A percentile compares a stretch with the other conserved stretches of the same genome.
These are phyloP conservation scores for Alternaria sp. DNA, from an alignment of 2,329 filamentous ascomycete genomes.

Conservation along the genomic window DNA sequence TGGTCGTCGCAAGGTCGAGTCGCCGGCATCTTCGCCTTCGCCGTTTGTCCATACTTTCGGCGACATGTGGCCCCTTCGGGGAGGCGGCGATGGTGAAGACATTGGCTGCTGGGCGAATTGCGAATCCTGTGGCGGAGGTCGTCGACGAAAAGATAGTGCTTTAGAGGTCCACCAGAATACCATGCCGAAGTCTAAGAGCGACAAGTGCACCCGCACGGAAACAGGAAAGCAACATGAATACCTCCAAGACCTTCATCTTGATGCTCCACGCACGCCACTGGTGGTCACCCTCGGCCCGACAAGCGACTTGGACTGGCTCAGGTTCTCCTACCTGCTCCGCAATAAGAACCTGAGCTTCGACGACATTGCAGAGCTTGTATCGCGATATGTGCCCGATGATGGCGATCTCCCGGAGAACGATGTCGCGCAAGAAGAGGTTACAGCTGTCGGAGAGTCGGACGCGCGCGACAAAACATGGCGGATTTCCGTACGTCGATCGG, in stretches of 20 bases:
- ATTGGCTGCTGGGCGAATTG: not conserved
- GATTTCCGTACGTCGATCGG: not conserved
- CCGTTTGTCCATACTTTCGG: not conserved
- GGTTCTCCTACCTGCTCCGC: not conserved
- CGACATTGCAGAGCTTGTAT: slow-evolving; percentile 2
- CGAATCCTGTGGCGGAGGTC: not conserved
- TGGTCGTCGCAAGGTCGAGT: not conserved
- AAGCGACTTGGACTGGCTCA: slow-evolving; percentile 1
- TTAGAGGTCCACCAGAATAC: not conserved
- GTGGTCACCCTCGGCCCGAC: not conserved
- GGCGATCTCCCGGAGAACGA: not conserved
- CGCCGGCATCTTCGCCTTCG: not conserved
- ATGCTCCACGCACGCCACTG: not conserved
- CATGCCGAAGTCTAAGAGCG: not conserved
- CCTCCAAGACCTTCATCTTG: not conserved
- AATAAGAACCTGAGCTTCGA: slow-evolving; percentile 5
- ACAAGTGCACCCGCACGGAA: not conserved
- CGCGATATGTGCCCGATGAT: not conserved
- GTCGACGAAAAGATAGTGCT: slow-evolving; percentile 3
- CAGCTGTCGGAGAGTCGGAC: not conserved
- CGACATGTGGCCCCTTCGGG: not conserved
- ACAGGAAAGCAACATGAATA: not conserved
- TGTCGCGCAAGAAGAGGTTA: not conserved
- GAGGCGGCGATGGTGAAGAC: not conserved
- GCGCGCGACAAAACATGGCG: not conserved